Base-by-base conservation (phyloP, 352 stramenopile genomes). In the Globisporangium middletonii region DNA sequence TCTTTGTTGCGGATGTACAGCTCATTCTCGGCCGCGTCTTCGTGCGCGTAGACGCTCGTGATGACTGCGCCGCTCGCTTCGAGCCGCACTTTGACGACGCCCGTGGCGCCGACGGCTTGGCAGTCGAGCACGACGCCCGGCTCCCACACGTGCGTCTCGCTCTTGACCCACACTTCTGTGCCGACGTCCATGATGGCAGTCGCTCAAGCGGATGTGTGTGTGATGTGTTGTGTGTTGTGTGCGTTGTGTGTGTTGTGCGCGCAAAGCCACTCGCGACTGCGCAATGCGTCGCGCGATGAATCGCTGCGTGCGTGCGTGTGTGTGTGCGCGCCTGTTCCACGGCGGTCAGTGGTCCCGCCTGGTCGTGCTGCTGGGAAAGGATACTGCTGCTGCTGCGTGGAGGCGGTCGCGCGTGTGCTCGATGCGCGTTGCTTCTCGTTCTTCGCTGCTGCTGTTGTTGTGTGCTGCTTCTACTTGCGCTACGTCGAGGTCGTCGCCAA, bases 141-240 rank as follows among this genome's bases (percentile, higher is more conserved):
- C 37, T 69, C 60, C 85, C 85, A 95, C 23, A 93, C 81, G 37
- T 65, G 66, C n/a, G 60, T 50, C 57, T 77, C 72, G 63, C 77
- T 73, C 66, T 81, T 79, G 37, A 92, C 73, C 85, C 85, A 95
- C 42, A 95, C 85, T 47, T 88, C 71, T 7, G 80, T 91, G 67
- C 83, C 85, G 50, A 89, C 65, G 60, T 95, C 85, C 85, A 95
- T 95, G 7, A 4, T 13, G 16, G 1, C 28, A 19, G 15, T 9
- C 19, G n/a, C 15, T 48, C 18, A 46, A 18, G 41, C 15, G 41
- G 13, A 46, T 23, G 13, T 18, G 41, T 9, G n/a, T 48, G 43
- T 48, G 43, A 41, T 43, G 15, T 43, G 9, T 41, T 46, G 41
- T 46, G 41, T 46, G 37, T 46, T 23, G 23, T 23, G 23, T 23